Base-by-base conservation (phyloP, 305 asterid species). In the Fraxinus angustifolia region DNA sequence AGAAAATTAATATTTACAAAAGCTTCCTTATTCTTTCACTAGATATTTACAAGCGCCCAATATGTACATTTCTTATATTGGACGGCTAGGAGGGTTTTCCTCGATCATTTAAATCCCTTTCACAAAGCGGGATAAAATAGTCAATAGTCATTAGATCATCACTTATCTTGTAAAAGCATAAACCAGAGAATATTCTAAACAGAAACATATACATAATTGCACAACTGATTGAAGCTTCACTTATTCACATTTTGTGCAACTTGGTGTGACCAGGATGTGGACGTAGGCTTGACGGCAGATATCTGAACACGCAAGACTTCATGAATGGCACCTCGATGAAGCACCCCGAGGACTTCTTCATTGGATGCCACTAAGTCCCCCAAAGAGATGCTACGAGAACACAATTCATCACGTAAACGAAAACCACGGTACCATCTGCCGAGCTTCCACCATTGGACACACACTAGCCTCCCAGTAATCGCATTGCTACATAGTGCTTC, bases 381-480 rank as follows among this genome's bases (percentile, higher is more conserved):
- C 83, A 95, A 82, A 2, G 92, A 50, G 79, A 90, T 71, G 0
- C 45, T 87, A 23, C 93, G 89, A 5, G 93, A 88, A 77, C 84
- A 90, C 73, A 83, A 84, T 70, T 92, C 97, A 38, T 93, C 97
- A 19, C 91, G 79, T 23, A 90, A 79, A 42, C 97, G 94, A 34
- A 90, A 92, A 48, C 99, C 97, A 74, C 86, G 84, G 73, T 88
- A 87, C 97, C 97, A 92, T 76, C 97, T 86, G 16, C 98, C 97
- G 0, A 93, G 92, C 87, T 93, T 93, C 99, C 97, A 93, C 98
- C 98, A 92, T 56, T 87, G 93, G 79, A 95, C 93, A 21, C 93
- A 82, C 56, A 93, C 94, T 80, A 86, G 84, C 86, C 99, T 88
- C 72, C 91, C 90, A 12, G 91, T 87, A 40, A 95, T 88, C 68